Base-by-base conservation (phyloP, 192 early-diverging fungal genomes). In the Coemansia sp. region DNA sequence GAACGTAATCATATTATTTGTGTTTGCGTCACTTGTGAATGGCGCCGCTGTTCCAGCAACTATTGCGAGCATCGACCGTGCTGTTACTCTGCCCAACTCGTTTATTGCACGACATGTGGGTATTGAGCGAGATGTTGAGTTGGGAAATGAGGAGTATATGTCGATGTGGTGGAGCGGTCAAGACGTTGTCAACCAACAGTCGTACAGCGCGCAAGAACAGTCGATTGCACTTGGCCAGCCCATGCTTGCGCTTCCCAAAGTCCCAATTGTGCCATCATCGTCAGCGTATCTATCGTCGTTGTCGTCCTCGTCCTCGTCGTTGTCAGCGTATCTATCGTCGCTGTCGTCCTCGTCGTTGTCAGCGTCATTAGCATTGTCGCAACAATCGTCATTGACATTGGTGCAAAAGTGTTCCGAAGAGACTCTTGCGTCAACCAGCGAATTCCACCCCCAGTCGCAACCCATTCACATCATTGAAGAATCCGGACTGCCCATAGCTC, bases 81-180 rank as follows among this genome's bases (percentile, higher is more conserved):
- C 61, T 25, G 20, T 63, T 20, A 1, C 52, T 9, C 17, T 67
- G 25, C 60, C 70, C 21, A 51, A 64, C 17, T 28, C 60, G 5
- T 21, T 65, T 9, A 56, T 23, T 1, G 1, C 40, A 3, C 24
- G 34, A 3, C 24, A 24, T 15, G 12, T 7, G 1, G 5, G 3
- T 7, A 7, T 31, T 21, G 18, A 54, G 52, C 52, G 28, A 2
- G 52, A 54, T 11, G 26, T 54, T 15, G 52, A 54, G 14, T 14
- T 54, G 9, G 52, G 25, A 3, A 54, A 54, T 26, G 52, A 54
- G 28, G 52, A 54, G 52, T 54, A 54, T 17, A 54, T 54, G 52
- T 15, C 28, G 11, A 28, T 26, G 25, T 54, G 52, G 52, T 54
- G 52, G 52, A 54, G 52, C 14, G 28, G 52, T 12, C 11, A 54